Evolutionary conservation across 2,329 filamentous ascomycete genomes (phyloP).

Genomic region (Penicillium sp.): DNA sequence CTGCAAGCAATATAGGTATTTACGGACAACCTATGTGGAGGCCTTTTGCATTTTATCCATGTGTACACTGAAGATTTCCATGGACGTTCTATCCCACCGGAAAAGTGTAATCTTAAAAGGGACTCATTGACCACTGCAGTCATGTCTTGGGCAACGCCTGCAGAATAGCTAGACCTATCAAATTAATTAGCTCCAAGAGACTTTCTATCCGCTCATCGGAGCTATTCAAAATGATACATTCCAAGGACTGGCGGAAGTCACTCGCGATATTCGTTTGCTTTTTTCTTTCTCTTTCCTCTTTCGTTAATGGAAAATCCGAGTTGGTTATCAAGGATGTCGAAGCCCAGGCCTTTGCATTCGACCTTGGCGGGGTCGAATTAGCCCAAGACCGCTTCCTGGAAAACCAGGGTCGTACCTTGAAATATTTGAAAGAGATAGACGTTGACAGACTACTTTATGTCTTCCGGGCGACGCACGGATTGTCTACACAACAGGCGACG

Average conservation of each 20-base stretch:
- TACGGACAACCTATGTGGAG: neutral
- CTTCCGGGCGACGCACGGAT: slow-evolving; percentile 48
- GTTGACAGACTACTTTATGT: slow-evolving; percentile 13
- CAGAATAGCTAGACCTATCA: neutral
- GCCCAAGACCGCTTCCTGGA: slow-evolving; percentile 36
- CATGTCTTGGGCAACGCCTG: neutral
- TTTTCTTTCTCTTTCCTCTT: neutral
- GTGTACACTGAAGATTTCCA: neutral
- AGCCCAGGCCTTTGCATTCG: slow-evolving; percentile 1
- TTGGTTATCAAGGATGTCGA: neutral
- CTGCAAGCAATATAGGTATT: neutral
- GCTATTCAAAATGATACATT: neutral
- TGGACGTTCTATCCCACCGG: neutral
- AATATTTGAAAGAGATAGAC: slow-evolving; percentile 36
- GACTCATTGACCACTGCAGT: neutral
- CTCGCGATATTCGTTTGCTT: neutral
- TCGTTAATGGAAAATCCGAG: neutral
- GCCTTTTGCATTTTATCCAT: neutral
- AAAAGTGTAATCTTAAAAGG: neutral
- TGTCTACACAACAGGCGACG: slow-evolving; percentile 48
- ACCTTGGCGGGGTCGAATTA: slow-evolving; percentile 1
- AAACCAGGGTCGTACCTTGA: slow-evolving; percentile 50
- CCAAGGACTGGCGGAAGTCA: neutral
- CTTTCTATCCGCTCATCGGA: neutral
- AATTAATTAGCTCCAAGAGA: neutral